phyloP scores from a whole-genome alignment of 257 asterid species.

The Solanum gandarillasii region DNA sequence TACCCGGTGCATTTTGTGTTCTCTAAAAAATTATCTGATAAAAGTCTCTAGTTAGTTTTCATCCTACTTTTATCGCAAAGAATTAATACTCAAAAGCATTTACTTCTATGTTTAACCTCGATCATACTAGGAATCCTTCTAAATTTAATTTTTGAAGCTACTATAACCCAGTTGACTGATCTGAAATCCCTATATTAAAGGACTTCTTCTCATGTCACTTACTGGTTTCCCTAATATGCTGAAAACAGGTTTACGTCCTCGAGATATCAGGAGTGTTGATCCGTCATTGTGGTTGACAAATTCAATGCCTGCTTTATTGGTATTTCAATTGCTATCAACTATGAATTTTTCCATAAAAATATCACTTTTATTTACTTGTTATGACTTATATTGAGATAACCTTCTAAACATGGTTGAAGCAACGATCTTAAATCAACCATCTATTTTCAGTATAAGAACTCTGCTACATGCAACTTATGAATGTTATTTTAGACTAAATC shows the following conservation, averaged over 20 bases:
- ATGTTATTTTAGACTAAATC: not conserved
- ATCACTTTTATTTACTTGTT: not conserved
- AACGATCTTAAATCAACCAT: not conserved
- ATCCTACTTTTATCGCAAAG: not conserved
- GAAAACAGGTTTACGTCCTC: constrained; percentile 79
- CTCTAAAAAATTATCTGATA: not conserved
- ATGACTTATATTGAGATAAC: not conserved
- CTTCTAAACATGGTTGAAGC: not conserved
- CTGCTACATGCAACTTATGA: not conserved
- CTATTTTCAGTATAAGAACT: not conserved
- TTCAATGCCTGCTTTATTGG: constrained; percentile 94
- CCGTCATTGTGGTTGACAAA: constrained; percentile 97
- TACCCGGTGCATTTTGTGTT: not conserved
- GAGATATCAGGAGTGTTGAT: constrained; percentile 95
- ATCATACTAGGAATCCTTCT: not conserved
- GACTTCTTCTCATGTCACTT: not conserved
- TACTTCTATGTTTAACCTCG: not conserved
- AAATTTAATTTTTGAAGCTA: not conserved
- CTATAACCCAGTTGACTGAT: not conserved
- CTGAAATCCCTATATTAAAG: not conserved
- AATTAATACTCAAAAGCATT: not conserved
- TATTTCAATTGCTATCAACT: constrained; percentile 8
- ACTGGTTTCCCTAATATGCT: not conserved
- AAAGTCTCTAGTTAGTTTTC: not conserved
- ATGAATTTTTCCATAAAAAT: not conserved